A percentile compares a stretch with the other conserved stretches of the same genome.
Conservation (phyloP, 2,329 filamentous ascomycete genomes). For the Colletotrichum chrysophilum region DNA sequence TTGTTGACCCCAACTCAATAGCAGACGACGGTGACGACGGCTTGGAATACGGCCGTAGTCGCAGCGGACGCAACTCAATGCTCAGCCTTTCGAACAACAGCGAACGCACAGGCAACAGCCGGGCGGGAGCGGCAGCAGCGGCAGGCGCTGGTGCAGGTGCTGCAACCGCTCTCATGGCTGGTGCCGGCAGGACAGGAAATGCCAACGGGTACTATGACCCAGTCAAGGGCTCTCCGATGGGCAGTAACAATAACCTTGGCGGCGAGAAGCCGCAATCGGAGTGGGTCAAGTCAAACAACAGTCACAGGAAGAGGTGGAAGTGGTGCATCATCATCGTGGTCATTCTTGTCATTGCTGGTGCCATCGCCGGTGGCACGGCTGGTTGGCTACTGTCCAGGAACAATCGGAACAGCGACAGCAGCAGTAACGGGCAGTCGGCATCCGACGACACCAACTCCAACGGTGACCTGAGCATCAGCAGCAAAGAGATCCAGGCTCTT, state of each 20-base stretch:
- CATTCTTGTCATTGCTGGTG: conserved; percentile 67
- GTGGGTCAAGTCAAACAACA: conserved; percentile 66
- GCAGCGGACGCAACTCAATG: conserved; percentile 60
- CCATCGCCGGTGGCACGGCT: conserved; percentile 74
- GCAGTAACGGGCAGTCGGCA: conserved; percentile 52
- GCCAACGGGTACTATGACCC: conserved; percentile 61
- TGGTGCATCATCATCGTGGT: conserved; percentile 72
- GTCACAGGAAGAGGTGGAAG: conserved; percentile 68
- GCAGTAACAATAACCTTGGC: not conserved
- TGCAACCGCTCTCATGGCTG: conserved; percentile 35
- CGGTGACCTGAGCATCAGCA: conserved; percentile 76
- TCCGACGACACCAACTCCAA: conserved; percentile 65
- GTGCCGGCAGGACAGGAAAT: conserved; percentile 33
- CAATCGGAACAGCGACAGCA: conserved; percentile 35
- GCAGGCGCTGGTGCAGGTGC: conserved; percentile 51
- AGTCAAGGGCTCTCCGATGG: conserved; percentile 41
- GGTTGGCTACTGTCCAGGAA: conserved; percentile 73
- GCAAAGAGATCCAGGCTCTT: conserved; percentile 78
- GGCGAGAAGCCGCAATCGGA: conserved; percentile 72
- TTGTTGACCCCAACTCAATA: conserved; percentile 80
- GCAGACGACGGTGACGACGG: conserved; percentile 90
- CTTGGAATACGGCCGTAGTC: conserved; percentile 55
- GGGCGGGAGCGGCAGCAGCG: conserved; percentile 46
- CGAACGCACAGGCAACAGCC: conserved; percentile 30
- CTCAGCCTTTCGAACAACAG: conserved; percentile 57